phyloP scores from a whole-genome alignment of 805 yeast species.

The Candida germanica region DNA sequence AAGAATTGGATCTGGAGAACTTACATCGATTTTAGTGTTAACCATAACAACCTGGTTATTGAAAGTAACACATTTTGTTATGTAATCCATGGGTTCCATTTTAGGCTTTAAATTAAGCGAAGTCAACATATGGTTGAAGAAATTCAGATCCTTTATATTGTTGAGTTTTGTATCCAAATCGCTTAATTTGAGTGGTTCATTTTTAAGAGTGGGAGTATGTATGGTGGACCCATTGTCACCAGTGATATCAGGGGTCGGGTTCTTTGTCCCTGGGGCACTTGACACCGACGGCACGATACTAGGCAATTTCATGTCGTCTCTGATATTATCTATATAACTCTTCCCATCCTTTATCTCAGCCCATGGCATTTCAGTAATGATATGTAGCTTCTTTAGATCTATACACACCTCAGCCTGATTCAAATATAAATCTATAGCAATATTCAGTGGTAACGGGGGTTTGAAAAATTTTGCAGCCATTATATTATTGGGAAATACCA shows the following conservation, averaged over 20 bases:
- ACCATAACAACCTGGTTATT: slow-evolving; percentile 59
- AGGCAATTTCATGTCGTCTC: slow-evolving; percentile 49
- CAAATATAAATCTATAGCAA: slow-evolving; percentile 56
- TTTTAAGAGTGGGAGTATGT: slow-evolving; percentile 7
- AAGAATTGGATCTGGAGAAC: slow-evolving; percentile 66
- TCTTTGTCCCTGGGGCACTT: no score
- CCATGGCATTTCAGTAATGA: slow-evolving; percentile 63
- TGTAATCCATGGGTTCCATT: slow-evolving; percentile 44
- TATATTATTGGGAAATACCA: slow-evolving; percentile 58
- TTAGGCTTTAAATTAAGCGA: slow-evolving; percentile 21
- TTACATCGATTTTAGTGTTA: slow-evolving; percentile 53
- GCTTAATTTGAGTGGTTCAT: slow-evolving; percentile 20
- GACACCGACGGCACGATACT: no score
- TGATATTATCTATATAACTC: slow-evolving; percentile 56
- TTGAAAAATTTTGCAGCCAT: slow-evolving; percentile 35
- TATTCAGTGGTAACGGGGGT: slow-evolving; percentile 45
- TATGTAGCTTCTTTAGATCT: slow-evolving; percentile 52
- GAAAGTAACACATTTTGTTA: slow-evolving; percentile 63
- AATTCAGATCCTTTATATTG: slow-evolving; percentile 4
- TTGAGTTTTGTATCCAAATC: slow-evolving; percentile 17
- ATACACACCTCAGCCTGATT: slow-evolving; percentile 61
- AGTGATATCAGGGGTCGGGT: slow-evolving; percentile 1
- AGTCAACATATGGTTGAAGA: slow-evolving; percentile 7
- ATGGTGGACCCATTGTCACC: slow-evolving; percentile 7
- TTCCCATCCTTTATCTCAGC: slow-evolving; percentile 42